Conservation (phyloP, 1,284 basidiomycete species). For the Veloporphyrellus conicus region DNA sequence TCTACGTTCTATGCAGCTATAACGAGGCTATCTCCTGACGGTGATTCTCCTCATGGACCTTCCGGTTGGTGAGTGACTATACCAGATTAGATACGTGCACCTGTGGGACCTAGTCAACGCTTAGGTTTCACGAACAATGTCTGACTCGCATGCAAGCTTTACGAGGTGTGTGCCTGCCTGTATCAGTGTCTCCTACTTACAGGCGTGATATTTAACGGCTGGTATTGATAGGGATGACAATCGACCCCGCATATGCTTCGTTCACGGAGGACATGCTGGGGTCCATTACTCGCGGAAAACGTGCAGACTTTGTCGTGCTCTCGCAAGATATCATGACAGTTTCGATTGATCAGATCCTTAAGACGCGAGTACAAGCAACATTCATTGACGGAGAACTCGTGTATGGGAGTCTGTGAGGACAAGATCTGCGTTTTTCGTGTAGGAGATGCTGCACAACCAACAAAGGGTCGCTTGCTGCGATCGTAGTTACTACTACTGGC, state of each 20-base stretch:
- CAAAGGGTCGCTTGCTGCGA: no score
- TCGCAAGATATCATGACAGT: conserved; percentile 79
- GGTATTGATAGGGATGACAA: conserved; percentile 53
- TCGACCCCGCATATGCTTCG: conserved; percentile 81
- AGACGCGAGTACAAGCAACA: conserved; percentile 70
- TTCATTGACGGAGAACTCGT: conserved; percentile 73
- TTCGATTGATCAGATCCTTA: conserved; percentile 55
- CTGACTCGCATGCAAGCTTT: conserved; percentile 71
- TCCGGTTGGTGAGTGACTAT: conserved; percentile 65
- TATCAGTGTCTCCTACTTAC: conserved; percentile 18
- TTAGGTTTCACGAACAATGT: conserved; percentile 77
- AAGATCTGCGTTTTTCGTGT: neutral
- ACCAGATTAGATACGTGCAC: neutral
- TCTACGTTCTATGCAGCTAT: conserved; percentile 82
- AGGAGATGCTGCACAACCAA: neutral
- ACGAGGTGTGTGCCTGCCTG: conserved; percentile 46
- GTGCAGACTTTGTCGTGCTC: conserved; percentile 79
- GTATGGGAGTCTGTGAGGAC: conserved; percentile 44
- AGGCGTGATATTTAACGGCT: conserved; percentile 4
- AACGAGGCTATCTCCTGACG: conserved; percentile 67
- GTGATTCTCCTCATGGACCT: conserved; percentile 76
- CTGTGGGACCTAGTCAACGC: neutral
- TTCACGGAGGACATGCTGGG: conserved; percentile 73
- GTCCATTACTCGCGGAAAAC: conserved; percentile 71
- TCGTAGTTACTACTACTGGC: no score